Evolutionary conservation across 2,329 filamentous ascomycete species (phyloP).

Genomic region (Phyllosticta citrichinensis): DNA sequence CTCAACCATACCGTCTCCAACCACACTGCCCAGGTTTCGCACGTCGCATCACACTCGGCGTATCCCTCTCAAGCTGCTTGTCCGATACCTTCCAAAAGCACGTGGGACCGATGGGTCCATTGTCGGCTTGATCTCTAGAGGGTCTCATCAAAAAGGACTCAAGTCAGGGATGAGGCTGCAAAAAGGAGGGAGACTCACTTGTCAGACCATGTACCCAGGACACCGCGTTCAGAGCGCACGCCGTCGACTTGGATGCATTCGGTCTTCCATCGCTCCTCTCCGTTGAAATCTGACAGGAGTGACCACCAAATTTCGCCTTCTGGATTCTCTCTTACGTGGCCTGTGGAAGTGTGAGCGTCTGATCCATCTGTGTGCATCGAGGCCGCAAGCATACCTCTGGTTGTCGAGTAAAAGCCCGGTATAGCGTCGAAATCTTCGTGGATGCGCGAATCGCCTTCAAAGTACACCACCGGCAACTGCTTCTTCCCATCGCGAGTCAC

Average conservation of each 20-base stretch:
- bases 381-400: conserved; percentile 45
- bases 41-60: background rate
- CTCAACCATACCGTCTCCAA: background rate
- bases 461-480: conserved; percentile 54
- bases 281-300: conserved; percentile 53
- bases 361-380: background rate
- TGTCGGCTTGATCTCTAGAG: conserved; percentile 50
- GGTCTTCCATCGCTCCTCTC: conserved; percentile 64
- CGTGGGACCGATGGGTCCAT: conserved; percentile 64
- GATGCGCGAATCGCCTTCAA: conserved; percentile 52
- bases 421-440: conserved; percentile 50
- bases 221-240: conserved; percentile 51
- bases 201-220: conserved; percentile 71
- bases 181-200: conserved; percentile 37
- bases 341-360: conserved; percentile 20
- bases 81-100: conserved; percentile 69
- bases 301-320: conserved; percentile 69
- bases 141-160: background rate
- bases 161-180: background rate
- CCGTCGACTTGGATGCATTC: conserved; percentile 69
- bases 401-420: conserved; percentile 57
- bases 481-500: conserved; percentile 47
- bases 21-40: background rate
- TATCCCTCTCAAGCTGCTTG: conserved; percentile 13
- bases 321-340: conserved; percentile 53